phyloP scores from a whole-genome alignment of 495 filamentous ascomycete species.

The Aspergillus avenaceus region DNA sequence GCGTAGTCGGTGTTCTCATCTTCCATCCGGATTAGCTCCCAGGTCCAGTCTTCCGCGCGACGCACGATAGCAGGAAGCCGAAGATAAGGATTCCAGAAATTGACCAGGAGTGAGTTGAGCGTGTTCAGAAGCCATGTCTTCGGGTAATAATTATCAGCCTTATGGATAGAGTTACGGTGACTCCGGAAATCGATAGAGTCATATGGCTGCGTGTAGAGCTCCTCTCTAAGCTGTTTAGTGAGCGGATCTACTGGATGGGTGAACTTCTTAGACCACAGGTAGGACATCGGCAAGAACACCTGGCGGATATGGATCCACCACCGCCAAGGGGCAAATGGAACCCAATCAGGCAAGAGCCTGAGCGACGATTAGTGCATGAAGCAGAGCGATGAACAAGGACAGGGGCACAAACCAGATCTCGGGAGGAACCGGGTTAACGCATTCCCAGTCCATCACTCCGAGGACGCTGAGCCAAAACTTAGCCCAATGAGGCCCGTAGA shows the following conservation, averaged over 20 bases:
- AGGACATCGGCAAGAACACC: conserved; percentile 91
- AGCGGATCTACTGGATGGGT: conserved; percentile 66
- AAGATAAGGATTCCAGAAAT: conserved; percentile 72
- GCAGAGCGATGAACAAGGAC: neutral
- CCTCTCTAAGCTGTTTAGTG: conserved; percentile 68
- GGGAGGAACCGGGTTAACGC: conserved; percentile 88
- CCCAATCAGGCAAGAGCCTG: conserved; percentile 88
- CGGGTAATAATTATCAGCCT: conserved; percentile 85
- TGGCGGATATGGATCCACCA: conserved; percentile 99
- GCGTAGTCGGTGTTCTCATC: conserved; percentile 88
- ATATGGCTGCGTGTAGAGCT: conserved; percentile 80
- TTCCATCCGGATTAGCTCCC: conserved; percentile 78
- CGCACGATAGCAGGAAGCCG: conserved; percentile 53
- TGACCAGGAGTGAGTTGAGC: conserved; percentile 70
- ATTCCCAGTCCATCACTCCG: conserved; percentile 82
- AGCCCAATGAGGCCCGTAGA: conserved; percentile 86
- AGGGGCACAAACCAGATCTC: conserved; percentile 68
- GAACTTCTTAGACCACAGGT: conserved; percentile 77
- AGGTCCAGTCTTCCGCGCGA: conserved; percentile 70
- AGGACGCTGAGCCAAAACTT: conserved; percentile 89
- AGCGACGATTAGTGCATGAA: conserved; percentile 1
- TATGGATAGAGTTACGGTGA: conserved; percentile 78
- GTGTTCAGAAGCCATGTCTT: conserved; percentile 78
- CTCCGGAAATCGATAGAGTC: conserved; percentile 68
- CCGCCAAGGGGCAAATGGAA: conserved; percentile 89